Base-by-base conservation (phyloP, 2,329 filamentous ascomycete genomes). In the Ophiostoma himal-ulmi region DNA sequence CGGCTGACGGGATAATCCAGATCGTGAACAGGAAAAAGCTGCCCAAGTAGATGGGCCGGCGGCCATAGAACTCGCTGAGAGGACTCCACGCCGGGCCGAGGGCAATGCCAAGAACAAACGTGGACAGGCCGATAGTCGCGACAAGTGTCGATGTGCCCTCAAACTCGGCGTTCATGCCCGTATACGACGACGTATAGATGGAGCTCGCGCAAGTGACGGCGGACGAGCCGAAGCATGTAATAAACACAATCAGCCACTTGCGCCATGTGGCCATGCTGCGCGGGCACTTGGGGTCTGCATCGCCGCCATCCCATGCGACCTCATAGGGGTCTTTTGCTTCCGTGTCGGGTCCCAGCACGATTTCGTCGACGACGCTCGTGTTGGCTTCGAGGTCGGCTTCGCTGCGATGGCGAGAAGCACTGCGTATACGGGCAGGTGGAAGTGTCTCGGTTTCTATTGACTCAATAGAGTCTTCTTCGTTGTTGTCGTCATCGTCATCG, bases 101-200 rank as follows among this genome's bases (percentile, higher is more conserved):
- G n/a, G 82, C 82, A 72, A 87, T 86, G 22, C 94, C 94, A 70
- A 93, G 84, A 67, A 97, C 93, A 76, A 94, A 97, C 0, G 91
- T 84, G 0, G 91, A 93, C 68, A 97, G 81, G 0, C 94, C 94
- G 11, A 97, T 79, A 3, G 92, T 93, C 14, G 90, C 92, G 34
- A 96, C 85, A 68, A 92, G 82, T 70, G 86, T 85, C 0, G 91
- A 90, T 75, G 86, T 86, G 74, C 86, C 81, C 74, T 86, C 81
- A 75, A 97, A 96, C 71, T 96, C 91, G 36, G 83, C 80, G 73
- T 89, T 87, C 79, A 97, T 87, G 78, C 95, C 91, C 22, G 76
- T 77, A 78, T 97, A 97, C 0, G 91, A 95, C 14, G 88, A 87
- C 0, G 93, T 94, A 79, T 97, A 97, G 75, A 96, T 88, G n/a